Evolutionary conservation across 148 eudicot genomes (phyloP).

Genomic region (Heliosperma pusillum): DNA sequence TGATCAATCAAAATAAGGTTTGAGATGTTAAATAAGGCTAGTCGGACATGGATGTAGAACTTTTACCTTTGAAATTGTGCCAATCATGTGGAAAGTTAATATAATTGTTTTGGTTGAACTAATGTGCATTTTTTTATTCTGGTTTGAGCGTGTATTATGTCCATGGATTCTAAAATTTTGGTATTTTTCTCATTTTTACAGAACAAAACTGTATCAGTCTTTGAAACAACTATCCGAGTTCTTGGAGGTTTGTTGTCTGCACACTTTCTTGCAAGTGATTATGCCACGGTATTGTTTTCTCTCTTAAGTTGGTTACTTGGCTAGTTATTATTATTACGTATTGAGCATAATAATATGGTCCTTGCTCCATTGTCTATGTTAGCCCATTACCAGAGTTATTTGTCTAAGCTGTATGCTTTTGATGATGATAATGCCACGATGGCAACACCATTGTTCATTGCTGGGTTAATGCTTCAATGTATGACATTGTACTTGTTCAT

Average conservation of each 20-base stretch:
- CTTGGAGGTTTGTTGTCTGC: slow-evolving; percentile 99
- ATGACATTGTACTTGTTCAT: not conserved
- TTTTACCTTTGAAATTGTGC: not conserved
- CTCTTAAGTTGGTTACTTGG: not conserved
- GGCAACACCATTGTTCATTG: not conserved
- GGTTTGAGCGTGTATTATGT: slow-evolving; percentile 4
- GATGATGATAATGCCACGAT: not conserved
- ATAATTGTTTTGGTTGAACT: not conserved
- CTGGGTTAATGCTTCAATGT: slow-evolving; percentile 9
- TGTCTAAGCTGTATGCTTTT: not conserved
- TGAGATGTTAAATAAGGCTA: slow-evolving; percentile 1
- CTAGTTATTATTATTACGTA: not conserved
- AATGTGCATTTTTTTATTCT: slow-evolving; percentile 5
- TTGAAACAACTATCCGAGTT: slow-evolving; percentile 90
- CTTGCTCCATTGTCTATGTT: not conserved
- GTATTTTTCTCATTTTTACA: slow-evolving; percentile 37
- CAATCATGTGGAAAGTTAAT: not conserved
- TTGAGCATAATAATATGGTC: not conserved
- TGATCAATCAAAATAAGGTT: not conserved
- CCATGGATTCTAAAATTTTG: slow-evolving; percentile 3
- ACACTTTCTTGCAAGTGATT: slow-evolving; percentile 98
- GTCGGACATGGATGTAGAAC: not conserved
- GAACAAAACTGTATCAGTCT: slow-evolving; percentile 98
- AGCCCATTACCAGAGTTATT: not conserved
- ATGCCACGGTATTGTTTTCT: slow-evolving; percentile 73